Base-by-base conservation (phyloP, 805 yeast genomes). In the Cyberlindnera maritima region DNA sequence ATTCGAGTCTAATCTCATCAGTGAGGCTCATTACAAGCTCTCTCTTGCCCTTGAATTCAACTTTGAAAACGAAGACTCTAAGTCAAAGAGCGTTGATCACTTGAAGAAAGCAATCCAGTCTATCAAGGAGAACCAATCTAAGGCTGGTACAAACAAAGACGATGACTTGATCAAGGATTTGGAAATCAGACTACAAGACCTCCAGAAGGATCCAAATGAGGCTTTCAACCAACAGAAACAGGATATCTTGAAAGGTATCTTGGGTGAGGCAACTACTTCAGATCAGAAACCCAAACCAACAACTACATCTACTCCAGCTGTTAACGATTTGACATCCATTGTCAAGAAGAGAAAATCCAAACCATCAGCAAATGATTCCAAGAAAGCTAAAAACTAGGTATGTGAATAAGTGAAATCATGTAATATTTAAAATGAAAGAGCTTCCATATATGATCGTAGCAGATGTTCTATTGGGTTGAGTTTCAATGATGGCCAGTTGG, bases 11-110 rank as follows among this genome's bases (percentile, higher is more conserved):
- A 71, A 85, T 2, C 65, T 81, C 37, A 71, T 88, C 10, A 82
- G 91, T 15, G 96, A 89, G 63, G 82, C 89, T 0, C 86, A 86
- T 64, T 90, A 83, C 69, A 88, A 87, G 65, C 70, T 88, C 34
- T 84, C 96, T 0, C 69, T 89, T 41, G 94, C 96, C 0, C 69
- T 79, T 47, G 97, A 90, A 58, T 84, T 86, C 56, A 69, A 77
- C 47, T 72, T 73, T n/a, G 86, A 78, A 37, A 76, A 75, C 53
- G 72, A 74, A 0, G 54, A 57, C 0, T 68, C 75, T 56, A 75
- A 77, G 44, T 59, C 64, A 8, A 68, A 71, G 53, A 86, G 89
- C 8, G 72, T 79, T 3, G 71, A 72, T 1, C 79, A 84, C 40
- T 72, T 83, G 63, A 62, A 69, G 34, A 63, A 67, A 47, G 85